phyloP scores from a whole-genome alignment of 2,329 filamentous ascomycete species.

The Nakataea oryzae region DNA sequence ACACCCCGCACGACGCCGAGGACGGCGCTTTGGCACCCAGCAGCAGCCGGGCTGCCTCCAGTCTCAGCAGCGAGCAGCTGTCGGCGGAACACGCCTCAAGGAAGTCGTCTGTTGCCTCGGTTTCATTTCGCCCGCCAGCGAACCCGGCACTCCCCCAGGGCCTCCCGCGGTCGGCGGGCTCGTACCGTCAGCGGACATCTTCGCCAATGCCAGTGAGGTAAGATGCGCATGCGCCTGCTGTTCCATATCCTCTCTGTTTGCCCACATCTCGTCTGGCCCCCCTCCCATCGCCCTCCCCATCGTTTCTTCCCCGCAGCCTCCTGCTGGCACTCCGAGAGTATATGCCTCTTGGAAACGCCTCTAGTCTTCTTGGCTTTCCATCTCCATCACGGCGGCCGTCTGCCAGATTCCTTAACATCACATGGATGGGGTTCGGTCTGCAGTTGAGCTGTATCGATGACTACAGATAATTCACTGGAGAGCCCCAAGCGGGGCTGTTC shows the following conservation, averaged over 20 bases:
- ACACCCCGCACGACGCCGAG: not conserved
- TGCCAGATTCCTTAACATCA: not conserved
- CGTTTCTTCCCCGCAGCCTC: not conserved
- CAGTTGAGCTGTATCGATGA: not conserved
- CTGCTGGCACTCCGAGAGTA: not conserved
- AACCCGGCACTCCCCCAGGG: slow-evolving; percentile 38
- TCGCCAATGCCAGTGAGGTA: slow-evolving; percentile 41
- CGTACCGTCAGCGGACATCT: slow-evolving; percentile 16
- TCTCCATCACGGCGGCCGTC: not conserved
- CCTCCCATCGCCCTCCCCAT: not conserved
- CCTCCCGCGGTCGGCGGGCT: slow-evolving; percentile 27
- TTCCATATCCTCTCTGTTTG: not conserved
- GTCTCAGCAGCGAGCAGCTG: not conserved
- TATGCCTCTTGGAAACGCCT: not conserved
- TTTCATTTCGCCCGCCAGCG: slow-evolving; percentile 32
- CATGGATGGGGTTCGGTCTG: not conserved
- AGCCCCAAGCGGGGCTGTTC: not conserved
- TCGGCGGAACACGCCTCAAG: slow-evolving; percentile 17
- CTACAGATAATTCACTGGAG: not conserved
- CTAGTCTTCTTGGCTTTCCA: not conserved
- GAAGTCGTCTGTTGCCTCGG: slow-evolving; percentile 35
- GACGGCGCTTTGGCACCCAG: not conserved
- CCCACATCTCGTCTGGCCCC: not conserved
- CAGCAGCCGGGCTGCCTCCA: not conserved
- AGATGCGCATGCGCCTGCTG: slow-evolving; percentile 12